Percentiles rank a stretch among this genome's conserved stretches.
Evolutionary conservation across 805 yeast genomes (phyloP).

Genomic region (Lipomyces sp.): DNA sequence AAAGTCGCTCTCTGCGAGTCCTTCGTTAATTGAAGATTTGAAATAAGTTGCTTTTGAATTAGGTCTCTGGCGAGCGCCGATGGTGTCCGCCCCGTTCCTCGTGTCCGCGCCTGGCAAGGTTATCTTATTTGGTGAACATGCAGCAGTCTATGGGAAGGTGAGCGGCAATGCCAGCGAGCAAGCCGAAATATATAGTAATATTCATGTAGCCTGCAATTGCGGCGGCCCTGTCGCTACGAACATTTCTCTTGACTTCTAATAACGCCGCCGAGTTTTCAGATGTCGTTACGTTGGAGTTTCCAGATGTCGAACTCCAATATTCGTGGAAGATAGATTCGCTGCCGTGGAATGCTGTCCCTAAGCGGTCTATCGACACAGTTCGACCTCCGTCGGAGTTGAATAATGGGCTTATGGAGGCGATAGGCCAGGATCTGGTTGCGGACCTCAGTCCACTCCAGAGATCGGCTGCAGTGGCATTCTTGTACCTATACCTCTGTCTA

Average conservation of each 20-base stretch:
- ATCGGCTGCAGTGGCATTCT: conserved; percentile 79
- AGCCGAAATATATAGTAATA: conserved; percentile 5
- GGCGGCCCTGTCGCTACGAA: conserved; percentile 85
- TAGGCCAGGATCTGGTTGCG: conserved; percentile 53
- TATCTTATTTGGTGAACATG: conserved; percentile 94
- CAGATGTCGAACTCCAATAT: conserved; percentile 73
- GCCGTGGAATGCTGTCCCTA: conserved; percentile 58
- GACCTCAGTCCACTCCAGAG: conserved; percentile 65
- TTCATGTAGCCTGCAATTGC: conserved; percentile 81
- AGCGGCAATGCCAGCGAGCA: neutral
- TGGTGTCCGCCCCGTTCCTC: conserved; percentile 56
- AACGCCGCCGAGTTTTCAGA: conserved; percentile 48
- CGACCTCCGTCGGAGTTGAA: conserved; percentile 52
- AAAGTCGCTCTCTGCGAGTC: neutral
- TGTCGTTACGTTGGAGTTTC: conserved; percentile 69
- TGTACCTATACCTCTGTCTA: conserved; percentile 71
- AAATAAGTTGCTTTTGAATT: neutral
- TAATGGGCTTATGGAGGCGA: conserved; percentile 59
- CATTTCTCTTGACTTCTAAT: conserved; percentile 71
- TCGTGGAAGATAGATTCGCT: conserved; percentile 66
- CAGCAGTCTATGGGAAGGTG: conserved; percentile 84
- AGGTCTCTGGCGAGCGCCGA: neutral
- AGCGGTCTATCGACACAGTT: conserved; percentile 35
- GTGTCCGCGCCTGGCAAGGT: conserved; percentile 97
- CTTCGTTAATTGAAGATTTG: neutral